Evolutionary conservation across 2,329 filamentous ascomycete genomes (phyloP).

Genomic region (Fonsecaea erecta): DNA sequence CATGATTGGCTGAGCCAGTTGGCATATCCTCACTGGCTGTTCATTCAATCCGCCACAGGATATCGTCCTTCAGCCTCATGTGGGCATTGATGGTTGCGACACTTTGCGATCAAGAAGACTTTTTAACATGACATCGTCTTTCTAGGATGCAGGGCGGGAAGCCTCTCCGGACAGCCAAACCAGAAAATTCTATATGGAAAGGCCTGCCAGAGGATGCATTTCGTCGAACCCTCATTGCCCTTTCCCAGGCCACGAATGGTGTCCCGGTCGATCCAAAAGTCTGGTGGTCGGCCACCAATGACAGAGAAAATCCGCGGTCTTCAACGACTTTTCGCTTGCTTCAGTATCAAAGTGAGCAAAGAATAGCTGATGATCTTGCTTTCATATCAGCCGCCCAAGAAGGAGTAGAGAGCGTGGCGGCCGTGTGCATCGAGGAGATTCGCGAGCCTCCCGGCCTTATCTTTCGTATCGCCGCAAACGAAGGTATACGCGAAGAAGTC

Average conservation of each 20-base stretch:
- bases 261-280: slow-evolving; percentile 18
- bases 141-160: background rate
- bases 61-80: background rate
- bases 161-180: slow-evolving; percentile 28
- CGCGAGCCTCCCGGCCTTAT: slow-evolving; percentile 8
- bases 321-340: slow-evolving; percentile 1
- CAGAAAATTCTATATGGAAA: slow-evolving; percentile 36
- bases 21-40: slow-evolving; percentile 15
- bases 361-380: slow-evolving; percentile 41
- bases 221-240: slow-evolving; percentile 32
- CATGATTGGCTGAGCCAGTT: slow-evolving; percentile 12
- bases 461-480: slow-evolving; percentile 24
- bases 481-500: slow-evolving; percentile 13
- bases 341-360: slow-evolving; percentile 35
- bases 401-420: slow-evolving; percentile 39
- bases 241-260: slow-evolving; percentile 27
- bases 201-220: slow-evolving; percentile 31
- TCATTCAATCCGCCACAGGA: background rate
- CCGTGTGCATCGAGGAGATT: slow-evolving; percentile 41
- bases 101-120: background rate
- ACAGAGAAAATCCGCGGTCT: background rate
- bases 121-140: background rate
- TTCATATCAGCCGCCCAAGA: slow-evolving; percentile 40
- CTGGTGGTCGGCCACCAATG: slow-evolving; percentile 14
- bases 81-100: background rate